phyloP scores from a whole-genome alignment of 208 protist species.

The Acanthamoeba lugdunensis region DNA sequence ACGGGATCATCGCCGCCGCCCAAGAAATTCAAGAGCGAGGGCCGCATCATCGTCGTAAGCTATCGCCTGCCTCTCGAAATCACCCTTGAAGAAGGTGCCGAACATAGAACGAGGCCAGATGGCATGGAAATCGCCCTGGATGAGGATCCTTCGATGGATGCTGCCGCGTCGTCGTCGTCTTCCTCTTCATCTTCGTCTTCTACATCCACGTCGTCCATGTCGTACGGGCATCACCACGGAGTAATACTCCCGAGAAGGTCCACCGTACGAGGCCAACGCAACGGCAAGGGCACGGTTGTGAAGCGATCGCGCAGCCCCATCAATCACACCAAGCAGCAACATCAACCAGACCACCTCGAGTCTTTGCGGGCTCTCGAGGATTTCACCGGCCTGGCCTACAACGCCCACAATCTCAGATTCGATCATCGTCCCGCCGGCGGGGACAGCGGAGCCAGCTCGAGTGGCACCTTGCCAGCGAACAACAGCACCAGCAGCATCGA shows the following conservation, averaged over 20 bases:
- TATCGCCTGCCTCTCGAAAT: slow-evolving; percentile 28
- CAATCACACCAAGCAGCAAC: background rate
- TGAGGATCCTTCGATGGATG: background rate
- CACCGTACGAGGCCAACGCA: background rate
- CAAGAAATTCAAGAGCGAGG: slow-evolving; percentile 25
- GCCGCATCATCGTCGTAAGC: slow-evolving; percentile 19
- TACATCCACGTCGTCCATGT: background rate
- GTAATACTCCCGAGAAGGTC: background rate
- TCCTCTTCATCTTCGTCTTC: background rate
- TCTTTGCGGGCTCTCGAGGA: background rate
- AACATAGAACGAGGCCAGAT: background rate
- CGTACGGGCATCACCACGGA: background rate
- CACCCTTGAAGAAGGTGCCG: background rate
- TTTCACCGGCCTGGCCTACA: slow-evolving; percentile 1
- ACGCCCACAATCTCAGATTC: slow-evolving; percentile 7
- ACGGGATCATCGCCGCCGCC: background rate
- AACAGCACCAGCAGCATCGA: background rate
- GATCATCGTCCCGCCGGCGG: background rate
- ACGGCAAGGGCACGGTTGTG: slow-evolving; percentile 30
- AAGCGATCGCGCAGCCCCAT: slow-evolving; percentile 33
- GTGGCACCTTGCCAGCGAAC: background rate
- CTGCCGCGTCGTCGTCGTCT: background rate
- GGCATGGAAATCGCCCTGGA: background rate
- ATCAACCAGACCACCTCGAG: background rate
- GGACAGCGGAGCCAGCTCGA: background rate